phyloP scores from a whole-genome alignment of 129 eudicot genomes.

The Centrapalus pauciflorus region DNA sequence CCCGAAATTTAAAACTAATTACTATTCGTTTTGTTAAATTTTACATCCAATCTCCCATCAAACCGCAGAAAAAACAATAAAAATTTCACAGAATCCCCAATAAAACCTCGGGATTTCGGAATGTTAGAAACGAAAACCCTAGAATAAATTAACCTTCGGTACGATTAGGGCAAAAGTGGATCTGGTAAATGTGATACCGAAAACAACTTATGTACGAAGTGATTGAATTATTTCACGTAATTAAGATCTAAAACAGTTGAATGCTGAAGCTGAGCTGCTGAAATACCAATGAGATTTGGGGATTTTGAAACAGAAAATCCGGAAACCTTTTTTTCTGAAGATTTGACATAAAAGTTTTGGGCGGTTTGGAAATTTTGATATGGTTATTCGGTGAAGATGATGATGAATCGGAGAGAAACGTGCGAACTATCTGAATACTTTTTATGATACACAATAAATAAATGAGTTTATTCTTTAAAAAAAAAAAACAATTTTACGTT shows the following conservation, averaged over 20 bases:
- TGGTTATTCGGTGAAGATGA: background rate
- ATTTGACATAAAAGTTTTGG: background rate
- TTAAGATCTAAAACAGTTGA: slow-evolving; percentile 20
- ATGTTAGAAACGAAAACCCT: background rate
- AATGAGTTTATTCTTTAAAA: too few relatives aligned
- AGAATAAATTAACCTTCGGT: background rate
- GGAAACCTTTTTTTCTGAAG: slow-evolving; percentile 1
- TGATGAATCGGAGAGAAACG: too few relatives aligned
- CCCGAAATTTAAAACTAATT: background rate
- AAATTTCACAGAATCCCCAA: slow-evolving; percentile 6
- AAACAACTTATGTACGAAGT: background rate
- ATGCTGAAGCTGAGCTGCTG: slow-evolving; percentile 26
- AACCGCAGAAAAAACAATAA: background rate
- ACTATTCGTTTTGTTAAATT: background rate
- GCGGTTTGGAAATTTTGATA: background rate
- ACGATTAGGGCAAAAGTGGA: background rate
- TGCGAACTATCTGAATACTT: too few relatives aligned
- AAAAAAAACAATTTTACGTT: too few relatives aligned
- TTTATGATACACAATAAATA: too few relatives aligned
- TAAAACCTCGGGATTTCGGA: background rate
- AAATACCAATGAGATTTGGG: background rate
- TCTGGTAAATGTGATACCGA: background rate
- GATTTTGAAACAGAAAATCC: slow-evolving; percentile 8
- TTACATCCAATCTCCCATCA: background rate
- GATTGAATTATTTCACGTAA: background rate